Evolutionary conservation across 345 rosid species (phyloP), one percentile per base, ranked within the genome.

Genomic region (Populus deltoides): DNA sequence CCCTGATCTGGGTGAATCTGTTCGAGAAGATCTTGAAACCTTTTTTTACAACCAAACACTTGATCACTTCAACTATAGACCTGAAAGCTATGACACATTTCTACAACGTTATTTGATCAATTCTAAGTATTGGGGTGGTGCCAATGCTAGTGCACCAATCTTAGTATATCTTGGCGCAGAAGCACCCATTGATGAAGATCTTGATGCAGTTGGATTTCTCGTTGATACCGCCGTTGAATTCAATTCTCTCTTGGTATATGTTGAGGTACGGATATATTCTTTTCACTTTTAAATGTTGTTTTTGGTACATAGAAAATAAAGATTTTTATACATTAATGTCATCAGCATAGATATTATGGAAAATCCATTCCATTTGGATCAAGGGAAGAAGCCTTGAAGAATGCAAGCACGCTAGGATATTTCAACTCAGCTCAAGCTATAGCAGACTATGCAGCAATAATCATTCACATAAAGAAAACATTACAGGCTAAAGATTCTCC

Each of bases 401-500:
- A 90, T 72, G 83, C 87, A 15, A 87, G 83, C 75, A 77, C 82
- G 6, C 85, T 77, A 6, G 93, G 93, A 3, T 88, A 87, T 81
- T 87, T 90, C 75, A 89, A 78, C 61, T 80, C 93, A 68, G 89
- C 83, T 3, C 92, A 90, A 79, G 93, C 92, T 7, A 68, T 89
- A 27, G 88, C 92, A 55, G 90, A 89, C 63, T 90, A 89, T 66
- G 93, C 93, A n/a, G 85, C 80, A 41, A 81, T 90, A 24, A 85
- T 90, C 29, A 63, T 83, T 70, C 80, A 87, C 55, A 71, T 89
- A 47, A 92, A 89, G 84, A 72, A 85, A 63, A 74, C 55, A 13
- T 66, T 81, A 22, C 12, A 74, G 8, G 87, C 93, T 33, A 43
- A 71, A 29, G 71, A 79, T 75, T 86, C 88, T 71, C 97, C 92